Conservation (phyloP, 352 stramenopile species). For the Pythium folliculosum region DNA sequence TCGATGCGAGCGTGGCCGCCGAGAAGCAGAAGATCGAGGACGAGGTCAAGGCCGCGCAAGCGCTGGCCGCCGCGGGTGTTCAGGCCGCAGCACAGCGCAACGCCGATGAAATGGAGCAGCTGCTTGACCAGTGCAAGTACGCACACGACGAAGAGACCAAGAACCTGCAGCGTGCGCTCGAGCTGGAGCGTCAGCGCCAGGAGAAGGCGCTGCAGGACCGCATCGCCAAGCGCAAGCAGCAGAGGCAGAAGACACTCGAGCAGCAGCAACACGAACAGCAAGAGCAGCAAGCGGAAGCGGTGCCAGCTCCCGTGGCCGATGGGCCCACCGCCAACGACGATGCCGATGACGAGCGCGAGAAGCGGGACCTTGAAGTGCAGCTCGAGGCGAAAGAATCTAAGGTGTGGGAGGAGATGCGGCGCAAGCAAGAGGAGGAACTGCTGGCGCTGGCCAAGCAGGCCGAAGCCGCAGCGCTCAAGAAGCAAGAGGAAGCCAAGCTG, state of each 20-base stretch:
- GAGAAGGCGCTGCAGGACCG: constrained; percentile 55
- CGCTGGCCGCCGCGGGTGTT: constrained; percentile 10
- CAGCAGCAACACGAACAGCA: not conserved
- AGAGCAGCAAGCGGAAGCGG: not conserved
- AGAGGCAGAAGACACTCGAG: constrained; percentile 25
- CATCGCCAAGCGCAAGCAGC: constrained; percentile 54
- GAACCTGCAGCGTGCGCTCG: constrained; percentile 32
- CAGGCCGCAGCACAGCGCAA: constrained; percentile 30
- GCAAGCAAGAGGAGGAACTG: constrained; percentile 25
- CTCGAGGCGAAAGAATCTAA: constrained; percentile 39
- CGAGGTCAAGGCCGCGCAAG: constrained; percentile 18
- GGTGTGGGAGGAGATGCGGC: constrained; percentile 30
- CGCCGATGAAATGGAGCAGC: constrained; percentile 37
- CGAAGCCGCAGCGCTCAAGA: constrained; percentile 12
- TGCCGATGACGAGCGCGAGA: constrained; percentile 33
- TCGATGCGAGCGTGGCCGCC: constrained; percentile 13
- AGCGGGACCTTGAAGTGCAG: constrained; percentile 38
- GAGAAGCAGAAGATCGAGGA: constrained; percentile 30
- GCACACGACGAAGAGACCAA: constrained; percentile 37
- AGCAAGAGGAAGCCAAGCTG: constrained; percentile 24
- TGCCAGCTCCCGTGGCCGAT: not conserved
- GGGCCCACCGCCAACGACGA: constrained; percentile 11
- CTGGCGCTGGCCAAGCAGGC: constrained; percentile 11
- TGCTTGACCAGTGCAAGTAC: constrained; percentile 26
- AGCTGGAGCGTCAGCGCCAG: constrained; percentile 47